Evolutionary conservation across 2,329 filamentous ascomycete species (phyloP), one percentile per base, ranked within the genome.

Genomic region (Penicillium sp.): DNA sequence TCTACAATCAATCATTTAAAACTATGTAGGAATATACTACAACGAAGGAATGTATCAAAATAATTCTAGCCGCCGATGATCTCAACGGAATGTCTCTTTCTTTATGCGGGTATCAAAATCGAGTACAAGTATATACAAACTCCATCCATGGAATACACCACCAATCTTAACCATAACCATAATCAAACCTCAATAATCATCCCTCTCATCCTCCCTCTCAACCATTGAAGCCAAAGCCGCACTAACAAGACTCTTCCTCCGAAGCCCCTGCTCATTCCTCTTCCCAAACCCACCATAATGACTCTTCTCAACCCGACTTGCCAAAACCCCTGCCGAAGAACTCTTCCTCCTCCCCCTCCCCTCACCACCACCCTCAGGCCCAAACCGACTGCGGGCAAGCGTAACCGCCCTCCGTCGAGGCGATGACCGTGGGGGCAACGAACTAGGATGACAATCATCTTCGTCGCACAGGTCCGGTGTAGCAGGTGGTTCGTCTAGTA

Each of bases 401-500:
- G 70, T 67, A 33, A 67, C 46, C 21, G 71, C 69, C 45, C 69
- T 61, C 35, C 72, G 64, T 3, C 70, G 69, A 9, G 72, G 71
- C 4, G 72, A 73, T 15, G 67, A 60, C 27, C 71, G 67, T 10
- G 70, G 72, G 7, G 74, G 73, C 10, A 76, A 61, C 12, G 72
- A 75, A 45, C 73, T 76, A 7, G 74, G 74, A 56, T 76, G 74
- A 50, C 72, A 75, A 47, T 72, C 71, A 25, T 75, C 73, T 42
- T 66, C 65, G n/a, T 56, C 56, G 56, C 19, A 17, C 33, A 54
- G 55, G 3, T 50, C 38, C 21, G 15, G 9, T 6, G 17, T n/a
- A 7, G 29, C 15, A 19, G 43, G 27, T 1, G 29, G 8, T 1
- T 48, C 46, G 1, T 57, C 50, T 6, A 33, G n/a, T 23, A 54